Evolutionary conservation across 495 filamentous ascomycete genomes (phyloP).

Genomic region (Trichocladium uniseriatum): DNA sequence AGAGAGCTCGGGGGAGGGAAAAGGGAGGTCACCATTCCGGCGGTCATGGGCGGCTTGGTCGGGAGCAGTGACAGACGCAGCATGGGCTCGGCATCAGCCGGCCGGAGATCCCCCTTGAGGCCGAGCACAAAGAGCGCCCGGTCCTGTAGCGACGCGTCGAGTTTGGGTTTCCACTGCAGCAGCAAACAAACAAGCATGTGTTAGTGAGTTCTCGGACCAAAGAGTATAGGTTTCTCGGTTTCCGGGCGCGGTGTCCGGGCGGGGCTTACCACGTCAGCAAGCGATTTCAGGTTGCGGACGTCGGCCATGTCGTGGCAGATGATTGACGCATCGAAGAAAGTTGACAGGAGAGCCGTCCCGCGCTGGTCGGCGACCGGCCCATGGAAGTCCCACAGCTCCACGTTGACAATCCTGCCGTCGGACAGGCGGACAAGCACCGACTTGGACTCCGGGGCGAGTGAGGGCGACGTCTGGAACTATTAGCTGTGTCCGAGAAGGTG

Average conservation of each 20-base stretch:
- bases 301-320: slow-evolving; percentile 24
- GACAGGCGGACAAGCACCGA: slow-evolving; percentile 4
- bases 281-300: slow-evolving; percentile 2
- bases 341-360: slow-evolving; percentile 3
- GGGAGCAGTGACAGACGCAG: slow-evolving; percentile 10
- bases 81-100: background rate
- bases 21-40: background rate
- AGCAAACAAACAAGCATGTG: too few relatives aligned
- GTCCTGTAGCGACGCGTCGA: slow-evolving; percentile 17
- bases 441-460: slow-evolving; percentile 7
- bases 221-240: too few relatives aligned
- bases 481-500: too few relatives aligned
- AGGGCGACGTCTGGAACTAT: slow-evolving; percentile 8
- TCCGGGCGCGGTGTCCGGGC: too few relatives aligned
- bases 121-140: slow-evolving; percentile 20
- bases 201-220: background rate
- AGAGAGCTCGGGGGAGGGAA: background rate
- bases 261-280: slow-evolving; percentile 12
- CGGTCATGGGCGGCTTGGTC: slow-evolving; percentile 1
- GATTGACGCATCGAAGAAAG: slow-evolving; percentile 24
- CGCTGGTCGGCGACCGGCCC: slow-evolving; percentile 5
- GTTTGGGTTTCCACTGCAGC: slow-evolving; percentile 22
- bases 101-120: slow-evolving; percentile 19
- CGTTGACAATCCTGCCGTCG: slow-evolving; percentile 4
- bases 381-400: slow-evolving; percentile 28